Evolutionary conservation across 108 stramenopile species (phyloP), one percentile per base, ranked within the genome.

Genomic region (Skeletonema costatum): DNA sequence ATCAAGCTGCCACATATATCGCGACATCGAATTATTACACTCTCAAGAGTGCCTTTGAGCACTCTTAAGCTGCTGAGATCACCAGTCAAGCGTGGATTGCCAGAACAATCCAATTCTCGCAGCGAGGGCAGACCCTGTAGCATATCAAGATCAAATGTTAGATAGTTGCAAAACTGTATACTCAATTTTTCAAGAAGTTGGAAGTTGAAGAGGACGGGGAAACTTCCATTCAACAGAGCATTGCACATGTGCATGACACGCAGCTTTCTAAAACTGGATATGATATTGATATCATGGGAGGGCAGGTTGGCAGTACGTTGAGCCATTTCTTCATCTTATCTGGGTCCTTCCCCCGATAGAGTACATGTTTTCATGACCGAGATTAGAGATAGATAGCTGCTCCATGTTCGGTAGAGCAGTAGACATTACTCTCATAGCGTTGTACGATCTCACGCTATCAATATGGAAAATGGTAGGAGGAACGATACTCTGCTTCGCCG

Each of bases 211-310:
- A 63, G 62, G 62, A 33, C 16, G 14, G 62, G 62, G 33, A 33
- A 63, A 17, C 62, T 63, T 31, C 62, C 62, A 17, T 63, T 63
- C n/a, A 51, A 7, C 4, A 0, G 19, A 7, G 19, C 19, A 51
- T 19, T 51, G 14, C 19, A 4, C 1, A 51, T 51, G 3, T 5
- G 2, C 50, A 51, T 19, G n/a, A 12, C 17, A 7, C 50, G n/a
- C 50, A 51, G 17, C n/a, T 51, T 51, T 1, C 17, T 51, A 4
- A 51, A 51, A 4, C 7, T 19, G 17, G 50, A 21, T 51, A 51
- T 64, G n/a, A 39, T 64, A 7, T 64, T 19, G 63, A 64, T 64
- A 64, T 64, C 63, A 14, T 64, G 63, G 5, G 63, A 38, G 63
- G 48, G 5, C n/a, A 7, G 38, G 8, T 61, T 0, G 60, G 60